Evolutionary conservation across 768 basidiomycete genomes (phyloP).

Genomic region (Leccinum incarnatum): DNA sequence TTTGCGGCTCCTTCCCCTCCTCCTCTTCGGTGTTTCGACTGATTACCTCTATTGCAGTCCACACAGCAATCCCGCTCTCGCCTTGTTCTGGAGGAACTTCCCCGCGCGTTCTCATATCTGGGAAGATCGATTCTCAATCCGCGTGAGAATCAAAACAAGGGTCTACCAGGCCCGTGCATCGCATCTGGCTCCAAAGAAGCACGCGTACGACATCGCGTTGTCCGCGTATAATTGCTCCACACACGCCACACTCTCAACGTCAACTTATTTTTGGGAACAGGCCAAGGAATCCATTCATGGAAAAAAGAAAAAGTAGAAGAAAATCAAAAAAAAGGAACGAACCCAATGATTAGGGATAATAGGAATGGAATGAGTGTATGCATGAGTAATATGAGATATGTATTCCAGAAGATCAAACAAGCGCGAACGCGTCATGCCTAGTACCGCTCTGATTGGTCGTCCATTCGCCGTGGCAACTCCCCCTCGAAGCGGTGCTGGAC

Average conservation of each 20-base stretch:
- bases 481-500: background rate
- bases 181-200: background rate
- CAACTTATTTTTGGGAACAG: constrained; percentile 4
- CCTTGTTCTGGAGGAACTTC: background rate
- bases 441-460: background rate
- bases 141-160: constrained; percentile 13
- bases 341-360: constrained; percentile 9
- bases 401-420: constrained; percentile 24
- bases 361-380: constrained; percentile 25
- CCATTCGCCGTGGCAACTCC: background rate
- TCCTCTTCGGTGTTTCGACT: background rate
- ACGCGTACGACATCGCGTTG: background rate
- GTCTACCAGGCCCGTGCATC: constrained; percentile 1
- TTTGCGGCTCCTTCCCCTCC: background rate
- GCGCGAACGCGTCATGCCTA: constrained; percentile 1
- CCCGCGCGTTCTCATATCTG: constrained; percentile 11
- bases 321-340: background rate
- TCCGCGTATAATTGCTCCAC: background rate
- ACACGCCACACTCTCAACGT: constrained; percentile 6
- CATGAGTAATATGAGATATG: constrained; percentile 16
- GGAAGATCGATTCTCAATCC: constrained; percentile 11
- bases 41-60: background rate
- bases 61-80: background rate
- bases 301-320: background rate
- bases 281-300: constrained; percentile 19